Conservation (phyloP, 1,284 basidiomycete genomes). For the Naganishia liquefaciens region DNA sequence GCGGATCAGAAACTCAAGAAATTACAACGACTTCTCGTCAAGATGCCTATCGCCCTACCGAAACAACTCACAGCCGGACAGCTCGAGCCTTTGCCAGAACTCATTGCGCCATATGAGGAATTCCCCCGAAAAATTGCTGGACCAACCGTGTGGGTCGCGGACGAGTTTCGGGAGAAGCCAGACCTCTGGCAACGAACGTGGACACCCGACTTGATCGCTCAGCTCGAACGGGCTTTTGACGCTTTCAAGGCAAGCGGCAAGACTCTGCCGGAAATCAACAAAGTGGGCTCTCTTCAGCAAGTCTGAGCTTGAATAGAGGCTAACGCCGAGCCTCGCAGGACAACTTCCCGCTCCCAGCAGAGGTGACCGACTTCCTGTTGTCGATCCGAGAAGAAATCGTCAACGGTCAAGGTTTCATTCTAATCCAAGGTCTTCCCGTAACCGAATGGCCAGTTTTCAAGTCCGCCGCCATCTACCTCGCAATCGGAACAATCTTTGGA, state of each 20-base stretch:
- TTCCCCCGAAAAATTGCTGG: conserved; percentile 51
- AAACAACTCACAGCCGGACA: conserved; percentile 42
- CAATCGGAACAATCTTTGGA: conserved; percentile 52
- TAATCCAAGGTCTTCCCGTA: conserved; percentile 55
- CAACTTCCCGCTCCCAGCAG: conserved; percentile 39
- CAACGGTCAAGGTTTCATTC: conserved; percentile 51
- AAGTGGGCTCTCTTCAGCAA: conserved; percentile 32
- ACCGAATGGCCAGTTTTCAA: conserved; percentile 50
- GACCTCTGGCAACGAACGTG: conserved; percentile 43
- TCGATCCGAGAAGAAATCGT: conserved; percentile 41
- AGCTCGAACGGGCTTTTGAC: conserved; percentile 41
- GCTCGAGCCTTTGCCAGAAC: conserved; percentile 36
- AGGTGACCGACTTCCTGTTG: conserved; percentile 37
- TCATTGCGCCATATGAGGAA: conserved; percentile 43
- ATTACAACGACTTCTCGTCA: not conserved
- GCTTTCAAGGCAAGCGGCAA: conserved; percentile 37
- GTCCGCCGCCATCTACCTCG: conserved; percentile 52
- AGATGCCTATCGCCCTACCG: conserved; percentile 30
- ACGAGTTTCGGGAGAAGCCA: conserved; percentile 38
- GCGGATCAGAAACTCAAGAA: too few relatives aligned
- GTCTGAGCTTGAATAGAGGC: not conserved
- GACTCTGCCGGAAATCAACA: conserved; percentile 40
- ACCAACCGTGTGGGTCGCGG: conserved; percentile 44
- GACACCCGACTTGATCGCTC: conserved; percentile 38
- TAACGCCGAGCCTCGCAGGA: conserved; percentile 30